Evolutionary conservation across 345 rosid species (phyloP).

Genomic region (Angophora floribunda): DNA sequence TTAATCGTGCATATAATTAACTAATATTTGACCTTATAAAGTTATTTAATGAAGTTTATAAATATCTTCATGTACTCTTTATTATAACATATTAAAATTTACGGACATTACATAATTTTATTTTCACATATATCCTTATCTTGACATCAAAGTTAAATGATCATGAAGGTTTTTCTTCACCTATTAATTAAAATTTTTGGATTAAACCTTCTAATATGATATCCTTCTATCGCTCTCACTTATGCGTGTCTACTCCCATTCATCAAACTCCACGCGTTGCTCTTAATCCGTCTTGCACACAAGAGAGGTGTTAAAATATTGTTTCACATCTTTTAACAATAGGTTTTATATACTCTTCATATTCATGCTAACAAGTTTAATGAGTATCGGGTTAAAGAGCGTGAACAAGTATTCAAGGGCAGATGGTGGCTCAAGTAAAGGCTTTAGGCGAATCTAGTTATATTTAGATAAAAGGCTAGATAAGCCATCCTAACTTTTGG

Average conservation of each 20-base stretch:
- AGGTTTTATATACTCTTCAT: neutral
- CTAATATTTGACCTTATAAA: neutral
- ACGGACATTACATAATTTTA: neutral
- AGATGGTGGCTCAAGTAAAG: neutral
- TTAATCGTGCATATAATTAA: neutral
- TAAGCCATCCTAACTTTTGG: neutral
- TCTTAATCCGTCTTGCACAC: neutral
- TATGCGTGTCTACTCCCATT: neutral
- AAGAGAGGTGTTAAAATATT: neutral
- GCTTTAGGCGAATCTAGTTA: neutral
- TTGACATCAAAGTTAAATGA: neutral
- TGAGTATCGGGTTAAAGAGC: neutral
- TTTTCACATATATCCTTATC: neutral
- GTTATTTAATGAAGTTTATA: neutral
- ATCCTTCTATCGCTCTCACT: neutral
- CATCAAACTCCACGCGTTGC: accelerated
- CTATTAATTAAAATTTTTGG: neutral
- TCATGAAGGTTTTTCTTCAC: neutral
- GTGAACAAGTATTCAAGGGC: neutral
- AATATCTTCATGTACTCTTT: neutral
- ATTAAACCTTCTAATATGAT: neutral
- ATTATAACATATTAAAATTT: neutral
- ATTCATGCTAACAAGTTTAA: neutral
- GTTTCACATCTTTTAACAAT: accelerated
- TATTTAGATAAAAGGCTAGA: neutral